Base-by-base conservation (phyloP, 2,329 filamentous ascomycete genomes). In the Cladosporium cucumerinum region DNA sequence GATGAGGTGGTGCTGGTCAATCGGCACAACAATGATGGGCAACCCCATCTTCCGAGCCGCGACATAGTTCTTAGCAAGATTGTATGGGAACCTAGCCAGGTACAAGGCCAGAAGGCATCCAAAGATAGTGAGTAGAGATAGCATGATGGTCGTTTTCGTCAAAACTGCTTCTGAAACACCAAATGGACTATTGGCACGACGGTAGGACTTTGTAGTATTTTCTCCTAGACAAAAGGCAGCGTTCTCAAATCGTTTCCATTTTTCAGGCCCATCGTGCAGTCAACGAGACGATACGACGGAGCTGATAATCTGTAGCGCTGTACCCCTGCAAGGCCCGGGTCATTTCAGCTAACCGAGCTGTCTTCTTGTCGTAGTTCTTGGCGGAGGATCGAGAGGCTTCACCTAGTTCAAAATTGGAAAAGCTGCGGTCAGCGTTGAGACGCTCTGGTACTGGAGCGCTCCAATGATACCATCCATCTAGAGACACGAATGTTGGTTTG, bases 1-100 rank as follows among this genome's bases (percentile, higher is more conserved):
- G 46, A 71, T n/a, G 57, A 71, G 54, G 54, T 66, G 58, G 55
- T 72, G 68, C 52, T 72, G 71, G 30, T 74, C 72, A 52, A 67
- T 68, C 30, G 72, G 72, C 23, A 74, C 63, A 28, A 73, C 57
- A 48, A 74, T 62, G 57, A 64, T 68, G 6, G 72, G 72, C 11
- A 73, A 43, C 5, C 70, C 66, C 5, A 69, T 68, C 62, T 69
- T 72, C 14, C 68, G 57, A 5, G 71, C 72, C 48, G 65, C n/a
- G 60, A 66, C 48, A 26, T 66, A 65, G 61, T 73, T 73, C 46
- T 68, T 69, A 7, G 68, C 39, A 49, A 73, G 64, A 52, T 65
- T 66, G 65, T 72, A 72, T 39, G 69, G 25, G 52, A 66, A 71
- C 4, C 61, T 64, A 1, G 66, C 65, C 51, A 65, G 52, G 58